phyloP scores from a whole-genome alignment of 306 rosid species.

The Prunus salicina region DNA sequence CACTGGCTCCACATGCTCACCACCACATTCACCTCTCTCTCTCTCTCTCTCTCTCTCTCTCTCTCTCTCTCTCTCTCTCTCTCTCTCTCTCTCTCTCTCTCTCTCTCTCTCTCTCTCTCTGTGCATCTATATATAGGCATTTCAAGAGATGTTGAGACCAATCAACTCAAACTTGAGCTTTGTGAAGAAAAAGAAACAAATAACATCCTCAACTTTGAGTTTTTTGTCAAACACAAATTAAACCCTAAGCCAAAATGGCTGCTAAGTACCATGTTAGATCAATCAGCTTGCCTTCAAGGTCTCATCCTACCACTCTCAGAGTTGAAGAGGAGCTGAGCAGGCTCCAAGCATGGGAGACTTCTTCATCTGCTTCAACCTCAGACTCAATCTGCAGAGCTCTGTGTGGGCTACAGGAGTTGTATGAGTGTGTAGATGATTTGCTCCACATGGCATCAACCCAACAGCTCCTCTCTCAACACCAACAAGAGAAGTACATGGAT shows the following conservation, averaged over 20 bases:
- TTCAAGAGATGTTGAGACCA: slow-evolving; percentile 1
- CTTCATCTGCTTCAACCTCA: slow-evolving; percentile 17
- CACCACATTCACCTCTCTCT: not conserved
- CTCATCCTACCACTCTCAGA: slow-evolving; percentile 51
- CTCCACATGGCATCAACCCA: slow-evolving; percentile 57
- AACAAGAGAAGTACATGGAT: slow-evolving; percentile 38
- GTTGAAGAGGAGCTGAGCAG: slow-evolving; percentile 50
- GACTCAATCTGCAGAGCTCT: slow-evolving; percentile 33
- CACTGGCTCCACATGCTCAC: slow-evolving; percentile 40
- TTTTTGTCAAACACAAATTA: not conserved
- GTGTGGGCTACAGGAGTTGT: slow-evolving; percentile 43
- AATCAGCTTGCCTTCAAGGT: slow-evolving; percentile 60
- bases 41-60: not conserved
- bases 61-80: not conserved
- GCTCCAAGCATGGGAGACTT: slow-evolving; percentile 35
- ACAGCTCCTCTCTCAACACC: slow-evolving; percentile 38
- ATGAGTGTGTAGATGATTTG: slow-evolving; percentile 51
- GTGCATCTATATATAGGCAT: not conserved
- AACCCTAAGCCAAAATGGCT: slow-evolving; percentile 33
- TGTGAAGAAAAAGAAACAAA: not conserved
- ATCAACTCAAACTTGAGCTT: not conserved
- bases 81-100: no score
- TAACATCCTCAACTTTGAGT: slow-evolving; percentile 1
- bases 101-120: not conserved
- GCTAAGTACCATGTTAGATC: slow-evolving; percentile 43